Base-by-base conservation (phyloP, 108 stramenopile genomes). In the Aurantiochytrium sp. region DNA sequence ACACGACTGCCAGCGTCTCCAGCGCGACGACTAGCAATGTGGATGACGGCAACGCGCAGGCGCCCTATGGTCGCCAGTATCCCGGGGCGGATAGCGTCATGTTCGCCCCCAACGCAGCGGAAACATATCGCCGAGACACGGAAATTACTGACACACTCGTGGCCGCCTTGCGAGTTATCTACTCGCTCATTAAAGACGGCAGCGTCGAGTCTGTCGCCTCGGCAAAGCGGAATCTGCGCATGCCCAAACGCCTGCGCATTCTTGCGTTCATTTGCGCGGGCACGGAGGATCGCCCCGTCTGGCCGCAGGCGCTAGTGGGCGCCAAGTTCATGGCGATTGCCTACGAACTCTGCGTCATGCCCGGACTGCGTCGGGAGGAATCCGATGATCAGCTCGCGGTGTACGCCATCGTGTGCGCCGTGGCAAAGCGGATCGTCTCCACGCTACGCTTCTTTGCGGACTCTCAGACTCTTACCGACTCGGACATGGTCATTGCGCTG, bases 301-400 rank as follows among this genome's bases (percentile, higher is more conserved):
- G 73, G 73, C 73, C 73, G 24, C 73, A 81, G 73, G 39, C 36
- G n/a, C 30, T 81, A 15, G 39, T 81, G 12, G 73, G 73, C 19
- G 73, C 73, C n/a, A 81, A 81, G 30, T 81, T 81, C 73, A 81
- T 81, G 73, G 73, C 73, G 21, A 81, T 81, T 24, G 73, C 73
- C 10, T 81, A 81, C 73, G 73, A 81, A 3, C 73, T 81, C 6
- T 81, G 73, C 45, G 42, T 81, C 42, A 81, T 81, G 73, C 73
- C 73, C 2, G 73, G 73, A 12, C n/a, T 81, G 12, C 73, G 73
- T 6, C 21, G 73, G 8, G 73, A 81, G 45, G 73, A 81, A 24
- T 27, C 39, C 36, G 39, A 3, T 21, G 73, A 81, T 15, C 39
- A 48, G 24, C 73, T 81, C 1, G 12, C 39, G 6, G 73, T 81